Percentiles rank a stretch among this genome's conserved stretches.
phyloP scores from a whole-genome alignment of 176 grass and related monocot genomes.

The Zoysia japonica region DNA sequence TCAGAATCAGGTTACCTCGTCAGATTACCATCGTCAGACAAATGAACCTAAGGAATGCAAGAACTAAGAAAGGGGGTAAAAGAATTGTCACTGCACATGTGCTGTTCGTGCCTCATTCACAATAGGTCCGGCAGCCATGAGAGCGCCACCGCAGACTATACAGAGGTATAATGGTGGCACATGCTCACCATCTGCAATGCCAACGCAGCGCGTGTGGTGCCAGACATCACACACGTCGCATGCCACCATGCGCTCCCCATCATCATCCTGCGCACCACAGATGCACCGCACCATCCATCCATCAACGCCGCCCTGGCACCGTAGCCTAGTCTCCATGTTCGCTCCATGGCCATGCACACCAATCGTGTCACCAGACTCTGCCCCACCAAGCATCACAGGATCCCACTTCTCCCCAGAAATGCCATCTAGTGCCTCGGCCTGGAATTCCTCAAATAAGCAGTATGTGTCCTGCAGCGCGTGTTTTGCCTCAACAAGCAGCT shows the following conservation, averaged over 20 bases:
- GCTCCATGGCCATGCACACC: slow-evolving; percentile 57
- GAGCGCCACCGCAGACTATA: slow-evolving; percentile 54
- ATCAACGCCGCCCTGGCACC: slow-evolving; percentile 61
- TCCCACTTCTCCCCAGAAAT: slow-evolving; percentile 81
- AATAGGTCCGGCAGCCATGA: slow-evolving; percentile 42
- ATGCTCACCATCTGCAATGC: slow-evolving; percentile 53
- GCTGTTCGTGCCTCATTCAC: slow-evolving; percentile 32
- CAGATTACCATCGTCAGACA: slow-evolving; percentile 30
- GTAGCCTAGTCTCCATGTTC: slow-evolving; percentile 58
- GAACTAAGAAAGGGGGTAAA: background rate
- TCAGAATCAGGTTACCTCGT: slow-evolving; percentile 25
- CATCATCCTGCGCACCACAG: slow-evolving; percentile 74
- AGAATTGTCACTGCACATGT: slow-evolving; percentile 36
- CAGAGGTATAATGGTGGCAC: slow-evolving; percentile 78
- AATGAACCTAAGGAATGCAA: background rate
- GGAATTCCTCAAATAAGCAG: slow-evolving; percentile 71
- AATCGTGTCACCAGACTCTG: slow-evolving; percentile 63
- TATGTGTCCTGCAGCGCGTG: slow-evolving; percentile 75
- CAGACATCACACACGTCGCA: slow-evolving; percentile 73
- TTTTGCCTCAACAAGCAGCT: slow-evolving; percentile 65
- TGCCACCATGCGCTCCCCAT: slow-evolving; percentile 88
- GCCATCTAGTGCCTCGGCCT: slow-evolving; percentile 55
- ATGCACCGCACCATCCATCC: slow-evolving; percentile 58
- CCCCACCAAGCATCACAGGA: slow-evolving; percentile 89
- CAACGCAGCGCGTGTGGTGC: slow-evolving; percentile 79